Evolutionary conservation across 306 rosid species (phyloP).

Genomic region (Psophocarpus tetragonolobus): DNA sequence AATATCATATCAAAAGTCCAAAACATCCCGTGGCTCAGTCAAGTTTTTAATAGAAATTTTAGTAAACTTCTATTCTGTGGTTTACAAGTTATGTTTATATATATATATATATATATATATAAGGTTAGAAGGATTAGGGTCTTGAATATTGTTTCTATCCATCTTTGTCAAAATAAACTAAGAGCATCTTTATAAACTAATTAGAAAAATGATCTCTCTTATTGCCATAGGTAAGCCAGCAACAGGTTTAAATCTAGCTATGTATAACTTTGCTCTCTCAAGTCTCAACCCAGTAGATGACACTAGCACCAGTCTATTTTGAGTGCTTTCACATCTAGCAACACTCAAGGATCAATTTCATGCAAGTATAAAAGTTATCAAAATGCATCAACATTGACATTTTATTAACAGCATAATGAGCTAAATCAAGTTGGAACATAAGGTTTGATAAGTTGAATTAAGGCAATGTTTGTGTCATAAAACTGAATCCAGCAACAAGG

Average conservation of each 20-base stretch:
- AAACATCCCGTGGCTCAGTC: too few species aligned
- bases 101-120: too few species aligned
- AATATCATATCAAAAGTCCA: too few species aligned
- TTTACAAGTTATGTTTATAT: too few species aligned
- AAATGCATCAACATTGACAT: background rate
- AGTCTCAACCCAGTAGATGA: background rate
- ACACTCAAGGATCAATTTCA: background rate
- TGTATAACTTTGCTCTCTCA: background rate
- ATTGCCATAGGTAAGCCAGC: background rate
- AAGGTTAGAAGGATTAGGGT: too few species aligned
- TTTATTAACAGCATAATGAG: slow-evolving; percentile 19
- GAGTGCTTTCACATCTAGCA: background rate
- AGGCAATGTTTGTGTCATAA: background rate
- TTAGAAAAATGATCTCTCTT: background rate
- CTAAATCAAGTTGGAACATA: background rate
- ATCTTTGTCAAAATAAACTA: too few species aligned
- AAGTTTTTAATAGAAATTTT: too few species aligned
- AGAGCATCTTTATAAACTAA: background rate
- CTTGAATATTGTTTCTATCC: too few species aligned
- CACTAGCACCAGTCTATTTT: background rate
- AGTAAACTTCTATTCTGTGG: too few species aligned
- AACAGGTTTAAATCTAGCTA: background rate
- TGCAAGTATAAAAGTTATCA: background rate
- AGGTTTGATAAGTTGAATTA: background rate
- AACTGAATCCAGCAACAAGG: slow-evolving; percentile 39